Base-by-base conservation (phyloP, 1,284 basidiomycete genomes). In the Pseudozyma tsukubaensis region DNA sequence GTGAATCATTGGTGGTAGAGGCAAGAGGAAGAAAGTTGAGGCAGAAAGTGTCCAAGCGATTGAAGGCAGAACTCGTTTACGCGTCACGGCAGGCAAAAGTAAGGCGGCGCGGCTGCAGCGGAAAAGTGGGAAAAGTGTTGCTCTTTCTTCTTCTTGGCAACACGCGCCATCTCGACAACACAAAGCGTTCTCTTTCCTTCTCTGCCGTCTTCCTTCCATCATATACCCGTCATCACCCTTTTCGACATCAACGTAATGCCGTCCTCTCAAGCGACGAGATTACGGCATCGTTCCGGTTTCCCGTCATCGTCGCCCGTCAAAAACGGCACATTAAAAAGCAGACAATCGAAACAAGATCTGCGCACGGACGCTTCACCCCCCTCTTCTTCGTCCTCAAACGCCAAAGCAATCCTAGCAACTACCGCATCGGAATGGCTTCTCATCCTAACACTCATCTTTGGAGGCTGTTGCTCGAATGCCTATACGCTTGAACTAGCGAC, bases 391-490 rank as follows among this genome's bases (percentile, higher is more conserved):
- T 21, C 18, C 19, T n/a, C 9, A 12, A 32, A 29, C 36, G 39
- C 37, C n/a, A 29, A 39, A 13, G 57, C 59, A 4, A 54, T 74
- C 43, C 36, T 60, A 8, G 43, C 54, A 13, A 66, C 72, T 12
- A 62, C 66, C 1, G 72, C 72, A 1, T 55, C 59, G 1, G 72
- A 76, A 59, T 81, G 78, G 78, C 39, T 76, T 9, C 40, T 77
- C 12, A 76, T 83, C 45, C 64, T 83, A 36, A 59, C 60, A n/a
- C 76, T 84, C 45, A 84, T 84, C 68, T 84, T 84, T 50, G 81
- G 77, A 39, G 82, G 82, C 13, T 84, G 82, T 60, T 84, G 82
- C 45, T 77, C 76, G 47, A 84, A 84, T 61, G 83, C 82, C 12
- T 78, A 62, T 44, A 72, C 72, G 12, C 76, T 84, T 24, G 83